phyloP scores from a whole-genome alignment of 106 monocot genomes.

The Dendrobium catenatum region DNA sequence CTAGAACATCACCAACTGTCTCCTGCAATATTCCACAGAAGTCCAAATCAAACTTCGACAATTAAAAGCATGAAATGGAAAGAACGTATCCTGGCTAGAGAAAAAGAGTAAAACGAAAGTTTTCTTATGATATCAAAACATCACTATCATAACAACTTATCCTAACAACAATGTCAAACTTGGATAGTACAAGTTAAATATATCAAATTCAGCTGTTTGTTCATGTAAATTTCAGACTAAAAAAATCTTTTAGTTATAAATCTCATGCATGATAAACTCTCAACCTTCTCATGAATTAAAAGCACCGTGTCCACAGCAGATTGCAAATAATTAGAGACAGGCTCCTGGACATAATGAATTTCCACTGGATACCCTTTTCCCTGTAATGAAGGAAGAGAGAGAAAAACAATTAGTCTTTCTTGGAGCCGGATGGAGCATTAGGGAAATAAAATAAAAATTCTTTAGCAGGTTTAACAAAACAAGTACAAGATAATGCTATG shows the following conservation, averaged over 20 bases:
- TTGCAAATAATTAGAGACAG: conserved; percentile 80
- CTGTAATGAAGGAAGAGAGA: conserved; percentile 21
- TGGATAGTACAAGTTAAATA: background rate
- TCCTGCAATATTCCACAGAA: conserved; percentile 37
- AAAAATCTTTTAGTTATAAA: background rate
- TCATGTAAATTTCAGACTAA: background rate
- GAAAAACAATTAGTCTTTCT: background rate
- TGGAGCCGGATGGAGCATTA: background rate
- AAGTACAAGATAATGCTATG: background rate
- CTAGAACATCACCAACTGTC: conserved; percentile 81
- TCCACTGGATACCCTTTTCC: conserved; percentile 89
- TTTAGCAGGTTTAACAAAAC: background rate
- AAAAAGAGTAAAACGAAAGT: background rate
- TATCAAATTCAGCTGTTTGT: background rate
- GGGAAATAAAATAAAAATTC: background rate
- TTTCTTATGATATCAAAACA: background rate
- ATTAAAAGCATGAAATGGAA: background rate
- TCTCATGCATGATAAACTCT: background rate
- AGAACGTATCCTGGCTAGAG: background rate
- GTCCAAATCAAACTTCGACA: background rate
- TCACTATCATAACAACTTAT: background rate
- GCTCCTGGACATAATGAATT: conserved; percentile 79
- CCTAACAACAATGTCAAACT: background rate
- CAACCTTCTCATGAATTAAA: conserved; percentile 79
- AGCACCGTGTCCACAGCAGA: conserved; percentile 76